Evolutionary conservation across 176 grass and related monocot species (phyloP), one percentile per base, ranked within the genome.

Genomic region (Eleusine coracana): DNA sequence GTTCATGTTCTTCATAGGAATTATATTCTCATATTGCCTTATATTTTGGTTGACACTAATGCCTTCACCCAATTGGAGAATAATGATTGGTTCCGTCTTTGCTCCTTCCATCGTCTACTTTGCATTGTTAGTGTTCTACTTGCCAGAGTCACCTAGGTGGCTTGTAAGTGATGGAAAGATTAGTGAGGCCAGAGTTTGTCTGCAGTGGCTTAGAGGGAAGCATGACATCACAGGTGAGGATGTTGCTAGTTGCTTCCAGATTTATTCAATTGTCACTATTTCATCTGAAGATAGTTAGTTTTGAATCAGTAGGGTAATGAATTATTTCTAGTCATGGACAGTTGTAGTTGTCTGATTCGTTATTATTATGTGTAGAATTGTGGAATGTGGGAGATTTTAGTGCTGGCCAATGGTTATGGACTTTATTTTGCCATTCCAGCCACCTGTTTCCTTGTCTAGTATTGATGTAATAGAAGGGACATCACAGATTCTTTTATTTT

Each of bases 111-210:
- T 90, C n/a, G 2, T 95, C 42, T 98, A 93, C 80, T 86, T 95
- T 80, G 84, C 88, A 76, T 85, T 93, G 50, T 86, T 89, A 42
- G 59, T 91, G 49, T 91, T 84, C 82, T 98, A 89, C 92, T 88
- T 98, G 89, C 92, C 92, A 58, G 95, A 98, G 71, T 95, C 95
- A 76, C 95, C 95, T 67, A 98, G 93, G 68, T 96, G 93, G 93
- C 90, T 96, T 75, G 88, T 87, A 79, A 96, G 90, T 17, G 85
- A 91, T 79, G 93, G 93, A 34, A 88, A 77, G 73, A 87, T 91
- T 85, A 83, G 48, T 2, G 86, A 93, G 84, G 90, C 93, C 15
- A 89, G 66, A 74, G 41, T 90, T 82, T 89, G 87, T 85, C 77
- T 96, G 50, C 86, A 91, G 68, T 84, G 88, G 78, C 74, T 96